phyloP scores from a whole-genome alignment of 2,329 filamentous ascomycete species.

The Colletotrichum neosansevieriae region DNA sequence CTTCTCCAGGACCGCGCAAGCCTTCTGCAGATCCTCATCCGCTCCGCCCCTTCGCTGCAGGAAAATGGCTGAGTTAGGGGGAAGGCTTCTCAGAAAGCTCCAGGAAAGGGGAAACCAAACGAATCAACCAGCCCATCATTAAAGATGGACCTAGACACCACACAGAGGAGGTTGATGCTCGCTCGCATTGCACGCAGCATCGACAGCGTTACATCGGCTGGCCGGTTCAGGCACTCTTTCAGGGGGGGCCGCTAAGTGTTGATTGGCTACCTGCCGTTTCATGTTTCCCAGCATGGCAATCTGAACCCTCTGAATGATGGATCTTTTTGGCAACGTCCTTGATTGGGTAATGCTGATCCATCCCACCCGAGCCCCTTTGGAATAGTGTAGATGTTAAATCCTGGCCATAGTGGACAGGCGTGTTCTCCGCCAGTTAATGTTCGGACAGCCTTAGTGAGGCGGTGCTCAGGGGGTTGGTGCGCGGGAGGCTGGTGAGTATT shows the following conservation, averaged over 20 bases:
- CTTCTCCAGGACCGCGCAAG: slow-evolving; percentile 27
- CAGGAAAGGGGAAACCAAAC: slow-evolving; percentile 5
- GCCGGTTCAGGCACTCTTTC: background rate
- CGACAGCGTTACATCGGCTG: slow-evolving; percentile 21
- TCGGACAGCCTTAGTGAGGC: slow-evolving; percentile 1
- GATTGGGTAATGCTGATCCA: slow-evolving; percentile 18
- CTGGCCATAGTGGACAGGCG: background rate
- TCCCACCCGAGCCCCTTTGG: slow-evolving; percentile 5
- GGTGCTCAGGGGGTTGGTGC: slow-evolving; percentile 5
- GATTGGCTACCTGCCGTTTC: slow-evolving; percentile 38
- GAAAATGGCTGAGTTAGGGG: slow-evolving; percentile 23
- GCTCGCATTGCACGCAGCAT: slow-evolving; percentile 25
- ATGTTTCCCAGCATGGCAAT: slow-evolving; percentile 35
- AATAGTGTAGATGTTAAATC: background rate
- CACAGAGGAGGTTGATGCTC: slow-evolving; percentile 19
- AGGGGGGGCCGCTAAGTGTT: slow-evolving; percentile 27
- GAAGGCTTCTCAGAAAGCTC: background rate
- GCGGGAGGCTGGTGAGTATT: background rate
- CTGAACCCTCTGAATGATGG: slow-evolving; percentile 1
- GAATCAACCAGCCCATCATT: slow-evolving; percentile 25
- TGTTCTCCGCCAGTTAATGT: background rate
- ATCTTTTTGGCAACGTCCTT: background rate
- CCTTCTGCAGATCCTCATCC: slow-evolving; percentile 37
- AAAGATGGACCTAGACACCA: slow-evolving; percentile 16
- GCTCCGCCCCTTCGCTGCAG: slow-evolving; percentile 15